Evolutionary conservation across 495 filamentous ascomycete genomes (phyloP), one percentile per base, ranked within the genome.

Genomic region (Tirmania nivea): DNA sequence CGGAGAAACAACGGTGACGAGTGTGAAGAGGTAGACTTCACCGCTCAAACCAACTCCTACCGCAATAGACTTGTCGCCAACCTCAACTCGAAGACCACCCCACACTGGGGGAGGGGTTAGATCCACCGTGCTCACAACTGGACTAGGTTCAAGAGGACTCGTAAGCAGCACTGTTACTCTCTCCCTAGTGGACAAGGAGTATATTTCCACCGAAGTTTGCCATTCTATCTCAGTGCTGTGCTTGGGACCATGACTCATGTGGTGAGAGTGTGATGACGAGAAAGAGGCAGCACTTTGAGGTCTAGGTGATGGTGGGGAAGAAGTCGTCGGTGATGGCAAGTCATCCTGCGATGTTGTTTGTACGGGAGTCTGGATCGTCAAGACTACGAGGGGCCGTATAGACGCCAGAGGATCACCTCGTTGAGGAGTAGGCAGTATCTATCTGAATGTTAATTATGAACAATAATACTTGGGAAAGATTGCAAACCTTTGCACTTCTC

Each of bases 11-110:
- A 45, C 0, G 39, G 14, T 45, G 39, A 45, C 17, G 17, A 45
- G 21, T 14, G 58, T 56, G 35, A 64, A 65, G 31, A 62, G 53
- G 37, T 64, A 65, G 45, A 64, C 14, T 52, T 65, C 62, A 3
- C 62, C 62, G 51, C 62, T 65, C 35, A 58, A 54, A 34, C 62
- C 62, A 12, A 65, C 50, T 31, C 62, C 62, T 36, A 65, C 37
- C 25, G 59, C 55, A 16, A 65, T 54, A 36, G 53, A 59, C 17
- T 55, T 57, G 19, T 56, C 60, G 49, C 62, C 52, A 49, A 67
- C 59, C 63, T 68, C 64, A 53, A 69, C 61, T 34, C 62, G 59
- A 45, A 67, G 36, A 42, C 61, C 59, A 55, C 67, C 65, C 66
- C 63, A 65, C 53, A 63, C 58, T 39, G 60, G 63, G 12, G 65